These are phyloP conservation scores for Debaryomyces fabryi DNA, from an alignment of 1,139 yeast species.

Conservation along the genomic window DNA sequence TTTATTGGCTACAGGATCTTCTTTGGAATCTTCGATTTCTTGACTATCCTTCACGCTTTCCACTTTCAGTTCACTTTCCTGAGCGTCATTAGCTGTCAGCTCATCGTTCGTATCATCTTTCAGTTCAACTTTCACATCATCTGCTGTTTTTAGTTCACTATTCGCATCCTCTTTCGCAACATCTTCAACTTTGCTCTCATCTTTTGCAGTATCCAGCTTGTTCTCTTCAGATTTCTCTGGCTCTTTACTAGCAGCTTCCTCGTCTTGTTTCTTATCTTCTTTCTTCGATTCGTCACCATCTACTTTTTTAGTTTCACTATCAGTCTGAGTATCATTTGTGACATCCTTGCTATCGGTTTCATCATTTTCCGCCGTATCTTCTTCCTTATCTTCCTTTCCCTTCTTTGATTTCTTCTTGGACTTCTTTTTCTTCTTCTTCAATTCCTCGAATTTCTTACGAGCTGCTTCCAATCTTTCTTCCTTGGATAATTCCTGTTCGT, in stretches of 20 bases:
- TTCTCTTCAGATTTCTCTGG: neutral
- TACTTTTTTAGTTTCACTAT: slow-evolving; percentile 15
- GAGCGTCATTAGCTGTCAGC: neutral
- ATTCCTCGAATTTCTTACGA: slow-evolving; percentile 61
- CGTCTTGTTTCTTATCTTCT: slow-evolving; percentile 2
- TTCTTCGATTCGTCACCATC: slow-evolving; percentile 13
- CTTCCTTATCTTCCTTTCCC: slow-evolving; percentile 14
- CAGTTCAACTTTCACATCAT: neutral
- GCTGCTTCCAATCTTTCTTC: slow-evolving; percentile 68
- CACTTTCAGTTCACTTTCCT: neutral
- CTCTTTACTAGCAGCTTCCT: slow-evolving; percentile 15
- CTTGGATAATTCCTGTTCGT: slow-evolving; percentile 36
- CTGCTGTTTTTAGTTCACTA: neutral
- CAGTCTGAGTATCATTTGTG: slow-evolving; percentile 1
- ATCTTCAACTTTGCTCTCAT: neutral
- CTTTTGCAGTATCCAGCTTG: neutral
- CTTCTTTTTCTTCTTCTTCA: slow-evolving; percentile 62
- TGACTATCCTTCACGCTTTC: neutral
- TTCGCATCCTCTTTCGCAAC: neutral
- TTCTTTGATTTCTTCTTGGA: slow-evolving; percentile 34
- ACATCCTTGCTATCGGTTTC: neutral
- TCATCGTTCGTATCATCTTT: neutral
- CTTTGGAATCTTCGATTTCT: neutral
- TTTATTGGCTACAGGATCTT: neutral
- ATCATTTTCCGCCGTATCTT: slow-evolving; percentile 15